Base-by-base conservation (phyloP, 306 rosid species). In the Lotus japonicus region DNA sequence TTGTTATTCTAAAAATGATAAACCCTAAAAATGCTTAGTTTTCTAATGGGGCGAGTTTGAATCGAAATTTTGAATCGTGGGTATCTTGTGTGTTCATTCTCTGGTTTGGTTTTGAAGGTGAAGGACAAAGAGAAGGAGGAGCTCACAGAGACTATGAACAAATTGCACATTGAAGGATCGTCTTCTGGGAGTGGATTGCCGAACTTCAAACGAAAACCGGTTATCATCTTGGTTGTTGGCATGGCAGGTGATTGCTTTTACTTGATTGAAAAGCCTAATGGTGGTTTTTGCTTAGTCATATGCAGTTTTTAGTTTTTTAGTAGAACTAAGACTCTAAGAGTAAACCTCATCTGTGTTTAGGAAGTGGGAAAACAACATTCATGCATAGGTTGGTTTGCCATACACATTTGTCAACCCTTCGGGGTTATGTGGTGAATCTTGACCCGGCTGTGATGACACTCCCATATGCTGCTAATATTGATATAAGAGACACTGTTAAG, bases 401-500 rank as follows among this genome's bases (percentile, higher is more conserved):
- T 61, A 79, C 92, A 2, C 89, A 83, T 5, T 55, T 83, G 45
- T 79, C 88, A 0, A 77, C 84, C 64, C 57, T 87, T 38, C 65
- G 88, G 19, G 95, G 99, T 39, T 90, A 88, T 72, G 95, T 88
- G 66, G 31, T 90, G 82, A 94, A 94, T 81, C 99, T 94, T 0
- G 97, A 94, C 68, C 96, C 97, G 0, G 92, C 97, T n/a, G 95
- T 94, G 67, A 54, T 85, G 89, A 90, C 95, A 2, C 87, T 94
- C 13, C 97, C 99, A 0, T 94, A 19, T 16, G 92, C 81, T 23
- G 85, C 92, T 35, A 90, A 90, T 65, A 90, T 94, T 10, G 99
- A 94, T 64, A 87, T 94, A 48, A 84, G 99, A 81, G 99, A 94
- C 64, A 90, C 97, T 28, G 99, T 94, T 31, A 84, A 83, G 58